Conservation (phyloP, 352 stramenopile species). For the Globisporangium parvum region DNA sequence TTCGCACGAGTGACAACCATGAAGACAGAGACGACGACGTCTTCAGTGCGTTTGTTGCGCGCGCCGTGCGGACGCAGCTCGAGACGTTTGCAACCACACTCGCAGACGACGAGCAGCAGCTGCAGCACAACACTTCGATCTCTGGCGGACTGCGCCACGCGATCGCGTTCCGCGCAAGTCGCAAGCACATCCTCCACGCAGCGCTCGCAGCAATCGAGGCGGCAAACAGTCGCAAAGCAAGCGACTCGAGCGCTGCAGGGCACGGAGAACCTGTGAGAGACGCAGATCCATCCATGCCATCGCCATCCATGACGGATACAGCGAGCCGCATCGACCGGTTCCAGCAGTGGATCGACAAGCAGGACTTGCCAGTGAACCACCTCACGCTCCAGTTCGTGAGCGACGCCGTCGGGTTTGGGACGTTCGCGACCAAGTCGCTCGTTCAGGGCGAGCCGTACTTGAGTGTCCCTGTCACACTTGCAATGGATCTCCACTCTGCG, state of each 20-base stretch:
- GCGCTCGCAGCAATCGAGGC: slow-evolving; percentile 12
- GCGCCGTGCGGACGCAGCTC: slow-evolving; percentile 16
- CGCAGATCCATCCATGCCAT: too few relatives aligned
- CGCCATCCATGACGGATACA: too few relatives aligned
- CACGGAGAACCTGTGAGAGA: too few relatives aligned
- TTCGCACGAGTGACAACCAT: not conserved
- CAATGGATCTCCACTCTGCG: slow-evolving; percentile 73
- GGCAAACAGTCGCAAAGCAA: not conserved
- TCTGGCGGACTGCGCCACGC: slow-evolving; percentile 11
- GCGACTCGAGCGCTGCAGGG: too few relatives aligned
- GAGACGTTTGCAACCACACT: slow-evolving; percentile 33
- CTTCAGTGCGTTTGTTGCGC: slow-evolving; percentile 9
- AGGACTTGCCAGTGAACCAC: slow-evolving; percentile 41
- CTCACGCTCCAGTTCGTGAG: slow-evolving; percentile 48
- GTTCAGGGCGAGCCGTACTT: slow-evolving; percentile 68
- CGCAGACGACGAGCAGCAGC: slow-evolving; percentile 21
- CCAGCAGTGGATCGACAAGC: slow-evolving; percentile 33
- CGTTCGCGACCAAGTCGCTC: slow-evolving; percentile 55
- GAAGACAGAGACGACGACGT: slow-evolving; percentile 5
- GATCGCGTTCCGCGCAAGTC: slow-evolving; percentile 40
- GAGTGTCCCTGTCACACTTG: slow-evolving; percentile 46
- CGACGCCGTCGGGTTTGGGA: slow-evolving; percentile 51
- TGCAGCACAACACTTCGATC: not conserved
- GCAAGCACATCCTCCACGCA: slow-evolving; percentile 43
- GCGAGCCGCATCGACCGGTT: slow-evolving; percentile 23